Percentiles rank a stretch among this genome's conserved stretches.
Evolutionary conservation across 208 protist species (phyloP).

Genomic region (Naegleria gruberi): DNA sequence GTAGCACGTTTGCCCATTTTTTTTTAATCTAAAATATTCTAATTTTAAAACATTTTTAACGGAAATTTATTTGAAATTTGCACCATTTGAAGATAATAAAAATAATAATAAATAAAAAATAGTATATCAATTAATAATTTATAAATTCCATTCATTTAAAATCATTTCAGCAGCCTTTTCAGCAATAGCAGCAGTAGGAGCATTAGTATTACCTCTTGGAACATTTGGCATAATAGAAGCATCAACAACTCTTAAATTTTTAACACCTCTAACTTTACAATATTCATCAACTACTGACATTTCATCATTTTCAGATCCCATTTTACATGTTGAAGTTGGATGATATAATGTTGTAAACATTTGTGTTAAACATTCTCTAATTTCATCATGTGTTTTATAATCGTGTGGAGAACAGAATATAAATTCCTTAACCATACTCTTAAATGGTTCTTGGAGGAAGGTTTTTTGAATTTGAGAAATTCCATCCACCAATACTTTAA

Average conservation of each 20-base stretch:
- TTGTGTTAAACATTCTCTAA: background rate
- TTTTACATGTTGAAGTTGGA: slow-evolving; percentile 38
- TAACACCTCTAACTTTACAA: slow-evolving; percentile 22
- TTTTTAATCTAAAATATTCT: background rate
- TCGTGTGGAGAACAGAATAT: background rate
- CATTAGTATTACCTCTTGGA: slow-evolving; percentile 37
- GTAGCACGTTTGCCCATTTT: slow-evolving; percentile 48
- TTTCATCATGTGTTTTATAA: background rate
- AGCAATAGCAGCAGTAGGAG: slow-evolving; percentile 36
- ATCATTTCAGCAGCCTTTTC: background rate
- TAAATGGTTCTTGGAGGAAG: background rate
- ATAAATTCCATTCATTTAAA: too few species aligned
- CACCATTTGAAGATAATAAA: too few species aligned
- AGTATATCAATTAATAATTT: too few species aligned
- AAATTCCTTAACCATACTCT: background rate
- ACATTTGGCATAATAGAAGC: slow-evolving; percentile 42
- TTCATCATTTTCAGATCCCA: slow-evolving; percentile 28
- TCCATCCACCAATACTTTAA: background rate
- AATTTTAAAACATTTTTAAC: too few species aligned
- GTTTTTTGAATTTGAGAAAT: background rate
- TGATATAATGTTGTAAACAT: slow-evolving; percentile 21
- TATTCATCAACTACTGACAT: slow-evolving; percentile 29
- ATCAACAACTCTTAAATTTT: slow-evolving; percentile 39
- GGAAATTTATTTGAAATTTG: too few species aligned
- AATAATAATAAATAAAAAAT: too few species aligned